These are phyloP conservation scores for Allium sativum DNA, from an alignment of 106 monocot species.

Conservation along the genomic window DNA sequence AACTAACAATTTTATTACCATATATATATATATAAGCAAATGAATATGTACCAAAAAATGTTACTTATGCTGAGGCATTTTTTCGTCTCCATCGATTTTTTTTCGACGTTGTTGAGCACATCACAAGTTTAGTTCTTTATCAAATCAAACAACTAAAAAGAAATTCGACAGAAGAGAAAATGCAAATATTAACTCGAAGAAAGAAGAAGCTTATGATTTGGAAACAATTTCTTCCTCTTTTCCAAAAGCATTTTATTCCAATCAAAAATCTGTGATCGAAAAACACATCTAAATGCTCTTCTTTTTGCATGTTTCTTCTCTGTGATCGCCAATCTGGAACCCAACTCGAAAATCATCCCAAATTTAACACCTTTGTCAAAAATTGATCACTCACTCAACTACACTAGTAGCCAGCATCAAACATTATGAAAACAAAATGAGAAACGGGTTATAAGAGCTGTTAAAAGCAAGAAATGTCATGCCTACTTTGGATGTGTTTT, in stretches of 20 bases:
- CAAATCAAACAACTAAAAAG: background rate
- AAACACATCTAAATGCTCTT: slow-evolving; percentile 38
- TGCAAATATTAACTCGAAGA: slow-evolving; percentile 32
- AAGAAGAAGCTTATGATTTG: slow-evolving; percentile 19
- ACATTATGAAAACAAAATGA: no score
- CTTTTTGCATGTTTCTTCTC: slow-evolving; percentile 40
- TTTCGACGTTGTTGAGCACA: slow-evolving; percentile 26
- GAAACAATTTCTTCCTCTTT: slow-evolving; percentile 46
- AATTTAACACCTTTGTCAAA: no score
- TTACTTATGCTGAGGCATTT: slow-evolving; percentile 40
- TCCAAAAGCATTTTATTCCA: slow-evolving; percentile 76
- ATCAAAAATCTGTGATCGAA: slow-evolving; percentile 73
- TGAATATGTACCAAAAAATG: slow-evolving; percentile 27
- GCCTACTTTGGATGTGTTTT: no score
- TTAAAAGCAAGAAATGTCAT: background rate
- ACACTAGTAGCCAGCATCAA: no score
- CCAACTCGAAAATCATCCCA: background rate
- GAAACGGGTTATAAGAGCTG: background rate
- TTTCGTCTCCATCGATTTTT: slow-evolving; percentile 35
- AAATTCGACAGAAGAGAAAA: background rate
- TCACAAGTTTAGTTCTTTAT: background rate
- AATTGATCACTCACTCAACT: no score
- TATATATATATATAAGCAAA: no score
- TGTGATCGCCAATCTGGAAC: slow-evolving; percentile 24
- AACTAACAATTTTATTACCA: no score